A percentile compares a stretch with the other conserved stretches of the same genome.
Evolutionary conservation across 495 filamentous ascomycete species (phyloP).

Genomic region (Penicillium ucsense): DNA sequence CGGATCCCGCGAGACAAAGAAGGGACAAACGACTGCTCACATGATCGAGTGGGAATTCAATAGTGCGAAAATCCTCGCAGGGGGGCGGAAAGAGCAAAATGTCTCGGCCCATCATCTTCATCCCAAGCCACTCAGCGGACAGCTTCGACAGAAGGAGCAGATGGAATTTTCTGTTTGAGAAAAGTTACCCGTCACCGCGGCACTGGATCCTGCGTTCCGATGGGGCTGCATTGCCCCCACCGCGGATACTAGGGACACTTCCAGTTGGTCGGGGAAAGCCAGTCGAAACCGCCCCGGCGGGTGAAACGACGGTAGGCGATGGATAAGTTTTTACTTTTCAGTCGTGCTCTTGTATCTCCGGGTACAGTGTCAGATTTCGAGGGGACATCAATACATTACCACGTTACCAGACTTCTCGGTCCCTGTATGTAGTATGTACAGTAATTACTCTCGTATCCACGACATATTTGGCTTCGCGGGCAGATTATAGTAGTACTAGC

Average conservation of each 20-base stretch:
- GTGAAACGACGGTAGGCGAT: conserved; percentile 7
- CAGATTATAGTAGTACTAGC: too few species aligned
- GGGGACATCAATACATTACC: too few species aligned
- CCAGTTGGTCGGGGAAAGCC: conserved; percentile 14
- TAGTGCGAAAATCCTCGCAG: conserved; percentile 18
- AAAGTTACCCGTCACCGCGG: conserved; percentile 29
- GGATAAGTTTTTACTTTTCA: too few species aligned
- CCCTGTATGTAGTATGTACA: too few species aligned
- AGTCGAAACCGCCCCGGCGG: conserved; percentile 1
- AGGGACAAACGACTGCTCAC: conserved; percentile 13
- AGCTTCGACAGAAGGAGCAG: neutral
- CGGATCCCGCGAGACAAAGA: neutral
- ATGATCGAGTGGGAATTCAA: conserved; percentile 22
- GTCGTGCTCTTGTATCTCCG: too few species aligned
- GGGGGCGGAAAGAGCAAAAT: conserved; percentile 2
- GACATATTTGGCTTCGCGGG: too few species aligned
- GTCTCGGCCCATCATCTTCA: conserved; percentile 3
- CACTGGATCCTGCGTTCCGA: conserved; percentile 31
- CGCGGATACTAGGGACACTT: conserved; percentile 7
- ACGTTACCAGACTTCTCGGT: too few species aligned
- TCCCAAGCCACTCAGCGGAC: neutral
- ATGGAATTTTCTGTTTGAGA: too few species aligned
- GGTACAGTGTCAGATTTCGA: too few species aligned
- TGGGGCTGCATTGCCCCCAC: conserved; percentile 17
- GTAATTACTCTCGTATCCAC: too few species aligned